Evolutionary conservation across 768 basidiomycete genomes (phyloP), one percentile per base, ranked within the genome.

Genomic region (Trametes coccinea): DNA sequence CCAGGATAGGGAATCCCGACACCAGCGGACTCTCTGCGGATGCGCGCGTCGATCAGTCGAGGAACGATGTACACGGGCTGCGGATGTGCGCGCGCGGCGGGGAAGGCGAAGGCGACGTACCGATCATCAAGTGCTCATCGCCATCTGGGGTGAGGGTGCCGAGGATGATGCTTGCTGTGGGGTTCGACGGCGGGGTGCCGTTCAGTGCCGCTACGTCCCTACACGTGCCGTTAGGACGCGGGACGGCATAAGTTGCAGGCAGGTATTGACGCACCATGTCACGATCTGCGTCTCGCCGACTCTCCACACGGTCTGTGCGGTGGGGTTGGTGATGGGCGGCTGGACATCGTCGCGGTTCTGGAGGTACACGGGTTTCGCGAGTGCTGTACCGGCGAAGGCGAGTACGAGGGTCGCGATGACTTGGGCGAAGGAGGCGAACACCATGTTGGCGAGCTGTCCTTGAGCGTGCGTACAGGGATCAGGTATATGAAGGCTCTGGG

Each of bases 51-150:
- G n/a, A 47, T 56, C 22, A 56, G 45, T 5, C n/a, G 4, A 5
- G 6, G 47, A 22, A 22, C 22, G 22, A 22, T 22, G 22, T 22
- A 22, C 22, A 22, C 22, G 22, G 22, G 22, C 22, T 22, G 22
- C 22, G 22, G 22, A 22, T 22, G 22, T 22, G 22, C 22, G 14
- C 43, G 34, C 11, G 33, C 31, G 11, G 41, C 49, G 57, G 31
- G 16, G n/a, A n/a, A n/a, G 7, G 10, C 31, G 34, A 14, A 17
- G 30, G 9, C 14, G n/a, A 70, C 83, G 63, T 57, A 85, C 86
- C 58, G 13, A 75, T 62, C 52, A 83, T 74, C 59, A 86, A 72
- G 61, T 85, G 77, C 66, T 86, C 84, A 41, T 77, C 78, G 52
- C 71, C 66, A 48, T 69, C 67, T 2, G 57, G n/a, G 50, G 72